Conservation (phyloP, 305 asterid genomes). For the Fraxinus albicans region DNA sequence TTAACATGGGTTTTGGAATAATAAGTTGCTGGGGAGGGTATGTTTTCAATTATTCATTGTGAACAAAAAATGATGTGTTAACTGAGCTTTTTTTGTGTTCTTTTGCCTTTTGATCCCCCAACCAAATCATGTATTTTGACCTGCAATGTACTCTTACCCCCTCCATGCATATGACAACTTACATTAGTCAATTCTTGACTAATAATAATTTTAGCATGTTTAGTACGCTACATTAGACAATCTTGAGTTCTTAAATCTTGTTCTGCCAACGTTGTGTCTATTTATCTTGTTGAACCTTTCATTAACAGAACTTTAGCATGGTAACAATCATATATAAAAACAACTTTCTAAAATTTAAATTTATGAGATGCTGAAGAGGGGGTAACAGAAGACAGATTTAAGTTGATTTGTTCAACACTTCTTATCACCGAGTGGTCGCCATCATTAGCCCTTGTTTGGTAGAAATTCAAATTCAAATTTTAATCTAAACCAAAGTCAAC, state of each 20-base stretch:
- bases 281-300: background rate
- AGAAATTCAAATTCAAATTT: no score
- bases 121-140: constrained; percentile 12
- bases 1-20: constrained; percentile 36
- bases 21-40: constrained; percentile 40
- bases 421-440: background rate
- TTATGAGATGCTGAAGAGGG: background rate
- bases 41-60: constrained; percentile 5
- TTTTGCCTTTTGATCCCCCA: background rate
- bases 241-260: background rate
- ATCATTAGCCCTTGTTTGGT: background rate
- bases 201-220: background rate
- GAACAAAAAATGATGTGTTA: constrained; percentile 5
- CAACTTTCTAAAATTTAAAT: background rate
- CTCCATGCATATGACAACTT: background rate
- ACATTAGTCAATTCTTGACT: background rate
- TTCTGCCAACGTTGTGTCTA: background rate
- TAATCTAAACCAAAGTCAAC: no score
- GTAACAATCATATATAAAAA: background rate
- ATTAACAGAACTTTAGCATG: background rate
- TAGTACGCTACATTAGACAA: background rate
- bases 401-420: background rate
- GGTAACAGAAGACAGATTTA: background rate
- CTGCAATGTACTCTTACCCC: background rate
- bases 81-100: background rate